phyloP scores from a whole-genome alignment of 352 stramenopile genomes.

The Phytophthora ohioensis region DNA sequence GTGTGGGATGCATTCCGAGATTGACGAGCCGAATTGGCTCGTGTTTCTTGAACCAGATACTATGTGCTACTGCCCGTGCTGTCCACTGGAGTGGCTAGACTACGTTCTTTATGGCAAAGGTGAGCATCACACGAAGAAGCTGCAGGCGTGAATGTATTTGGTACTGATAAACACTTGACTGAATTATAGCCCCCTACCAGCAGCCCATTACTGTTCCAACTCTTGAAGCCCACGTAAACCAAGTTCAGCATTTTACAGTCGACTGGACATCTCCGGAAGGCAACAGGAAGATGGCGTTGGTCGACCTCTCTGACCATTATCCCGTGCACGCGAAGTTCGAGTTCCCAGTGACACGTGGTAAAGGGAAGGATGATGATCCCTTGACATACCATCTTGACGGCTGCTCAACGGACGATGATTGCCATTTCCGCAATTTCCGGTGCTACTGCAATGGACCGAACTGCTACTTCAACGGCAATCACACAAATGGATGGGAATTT shows the following conservation, averaged over 20 bases:
- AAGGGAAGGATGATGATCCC: slow-evolving; percentile 59
- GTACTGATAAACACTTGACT: neutral
- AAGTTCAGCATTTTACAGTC: slow-evolving; percentile 63
- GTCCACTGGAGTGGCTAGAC: slow-evolving; percentile 84
- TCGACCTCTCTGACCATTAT: slow-evolving; percentile 86
- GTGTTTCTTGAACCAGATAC: slow-evolving; percentile 51
- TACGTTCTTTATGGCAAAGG: slow-evolving; percentile 83
- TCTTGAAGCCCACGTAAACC: slow-evolving; percentile 63
- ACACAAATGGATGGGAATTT: slow-evolving; percentile 55
- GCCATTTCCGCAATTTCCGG: slow-evolving; percentile 69
- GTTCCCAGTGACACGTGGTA: slow-evolving; percentile 59
- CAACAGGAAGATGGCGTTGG: slow-evolving; percentile 61
- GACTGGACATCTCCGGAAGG: slow-evolving; percentile 72
- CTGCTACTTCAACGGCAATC: slow-evolving; percentile 75
- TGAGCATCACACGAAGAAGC: slow-evolving; percentile 14
- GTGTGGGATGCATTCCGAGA: slow-evolving; percentile 41
- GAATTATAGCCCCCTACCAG: slow-evolving; percentile 64
- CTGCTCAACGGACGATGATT: slow-evolving; percentile 78
- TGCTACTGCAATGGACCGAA: slow-evolving; percentile 76
- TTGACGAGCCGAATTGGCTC: slow-evolving; percentile 29
- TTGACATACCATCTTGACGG: slow-evolving; percentile 75
- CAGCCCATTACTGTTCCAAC: slow-evolving; percentile 64
- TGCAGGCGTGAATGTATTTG: neutral
- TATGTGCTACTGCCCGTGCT: slow-evolving; percentile 86
- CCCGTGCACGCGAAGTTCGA: slow-evolving; percentile 75